phyloP scores from a whole-genome alignment of 2,329 filamentous ascomycete species.

The Phialemoniopsis sp. region DNA sequence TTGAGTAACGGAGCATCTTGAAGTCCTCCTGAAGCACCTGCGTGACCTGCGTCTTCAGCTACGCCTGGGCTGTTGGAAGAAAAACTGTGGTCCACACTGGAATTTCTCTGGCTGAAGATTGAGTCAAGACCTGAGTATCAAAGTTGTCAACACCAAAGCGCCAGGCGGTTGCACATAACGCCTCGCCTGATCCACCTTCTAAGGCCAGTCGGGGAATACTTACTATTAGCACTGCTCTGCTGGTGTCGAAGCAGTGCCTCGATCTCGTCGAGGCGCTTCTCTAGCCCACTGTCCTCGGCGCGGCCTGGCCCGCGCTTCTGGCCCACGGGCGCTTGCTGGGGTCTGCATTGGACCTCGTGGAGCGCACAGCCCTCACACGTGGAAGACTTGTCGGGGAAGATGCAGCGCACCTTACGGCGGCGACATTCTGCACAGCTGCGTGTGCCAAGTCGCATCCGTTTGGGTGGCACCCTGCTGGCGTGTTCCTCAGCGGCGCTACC shows the following conservation, averaged over 20 bases:
- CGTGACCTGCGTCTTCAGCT: not conserved
- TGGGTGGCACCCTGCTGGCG: conserved; percentile 8
- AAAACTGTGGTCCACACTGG: too few species aligned
- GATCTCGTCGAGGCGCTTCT: conserved; percentile 15
- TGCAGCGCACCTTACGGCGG: conserved; percentile 44
- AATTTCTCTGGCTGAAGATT: too few species aligned
- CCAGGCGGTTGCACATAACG: too few species aligned
- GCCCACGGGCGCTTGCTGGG: conserved; percentile 27
- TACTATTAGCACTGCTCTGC: not conserved
- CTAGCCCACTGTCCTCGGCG: conserved; percentile 4
- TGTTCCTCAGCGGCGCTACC: too few species aligned
- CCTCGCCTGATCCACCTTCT: too few species aligned
- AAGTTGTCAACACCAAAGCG: too few species aligned
- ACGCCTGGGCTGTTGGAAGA: too few species aligned
- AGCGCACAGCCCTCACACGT: conserved; percentile 39
- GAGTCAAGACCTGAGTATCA: too few species aligned
- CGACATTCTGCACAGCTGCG: conserved; percentile 35
- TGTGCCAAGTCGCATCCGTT: conserved; percentile 24
- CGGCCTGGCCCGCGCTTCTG: conserved; percentile 4
- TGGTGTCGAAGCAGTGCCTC: conserved; percentile 14
- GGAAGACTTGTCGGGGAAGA: conserved; percentile 28
- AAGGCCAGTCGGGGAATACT: not conserved
- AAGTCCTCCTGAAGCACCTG: not conserved
- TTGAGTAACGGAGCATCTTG: not conserved
- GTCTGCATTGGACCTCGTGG: conserved; percentile 36